These are phyloP conservation scores for Nepenthes mirabilis DNA, from an alignment of 148 eudicot genomes.

Conservation along the genomic window DNA sequence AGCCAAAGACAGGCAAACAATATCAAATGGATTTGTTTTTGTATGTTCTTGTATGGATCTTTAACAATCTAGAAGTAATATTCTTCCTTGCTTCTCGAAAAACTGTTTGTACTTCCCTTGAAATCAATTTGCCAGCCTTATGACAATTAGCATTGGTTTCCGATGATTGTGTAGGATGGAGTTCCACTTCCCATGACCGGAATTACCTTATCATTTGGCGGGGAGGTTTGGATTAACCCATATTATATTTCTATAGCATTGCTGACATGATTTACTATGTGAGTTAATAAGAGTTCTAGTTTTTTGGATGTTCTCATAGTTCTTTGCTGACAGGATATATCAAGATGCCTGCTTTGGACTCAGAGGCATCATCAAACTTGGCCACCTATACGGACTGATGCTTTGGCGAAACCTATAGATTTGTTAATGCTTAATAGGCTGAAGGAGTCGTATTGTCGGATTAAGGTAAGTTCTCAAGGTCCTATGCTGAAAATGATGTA, in stretches of 20 bases:
- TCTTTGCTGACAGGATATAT: slow-evolving; percentile 55
- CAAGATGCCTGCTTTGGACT: slow-evolving; percentile 96
- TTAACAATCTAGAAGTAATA: neutral
- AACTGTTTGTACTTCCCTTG: too few species aligned
- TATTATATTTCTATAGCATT: neutral
- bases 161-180: slow-evolving; percentile 62
- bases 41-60: neutral
- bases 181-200: slow-evolving; percentile 78
- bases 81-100: too few species aligned
- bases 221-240: slow-evolving; percentile 48
- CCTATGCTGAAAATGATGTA: neutral
- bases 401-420: slow-evolving; percentile 75
- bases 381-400: slow-evolving; percentile 95
- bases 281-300: neutral
- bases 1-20: too few species aligned
- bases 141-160: slow-evolving; percentile 1
- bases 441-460: slow-evolving; percentile 77
- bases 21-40: too few species aligned
- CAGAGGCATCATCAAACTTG: slow-evolving; percentile 98
- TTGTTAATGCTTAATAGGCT: slow-evolving; percentile 77
- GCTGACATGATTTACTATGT: neutral
- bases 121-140: too few species aligned
- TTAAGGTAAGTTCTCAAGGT: slow-evolving; percentile 46
- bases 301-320: slow-evolving; percentile 3
- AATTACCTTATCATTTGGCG: slow-evolving; percentile 67